Evolutionary conservation across 306 rosid species (phyloP).

Genomic region (Erythrophleum fordii): DNA sequence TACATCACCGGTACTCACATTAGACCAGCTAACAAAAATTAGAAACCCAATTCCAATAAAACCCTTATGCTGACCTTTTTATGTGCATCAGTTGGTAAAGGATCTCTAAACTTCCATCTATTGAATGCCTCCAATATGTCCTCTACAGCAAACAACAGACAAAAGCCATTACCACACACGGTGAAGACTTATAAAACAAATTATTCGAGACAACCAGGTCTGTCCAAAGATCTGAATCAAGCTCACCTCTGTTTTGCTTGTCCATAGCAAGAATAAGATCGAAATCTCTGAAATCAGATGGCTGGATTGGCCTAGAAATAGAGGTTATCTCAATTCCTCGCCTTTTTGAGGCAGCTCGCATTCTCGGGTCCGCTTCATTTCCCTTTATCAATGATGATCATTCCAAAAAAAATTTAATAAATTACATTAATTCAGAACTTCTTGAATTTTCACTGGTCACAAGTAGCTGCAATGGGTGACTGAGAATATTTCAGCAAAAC

Average conservation of each 20-base stretch:
- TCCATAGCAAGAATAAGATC: conserved; percentile 97
- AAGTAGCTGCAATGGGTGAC: neutral
- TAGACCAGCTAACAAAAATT: conserved; percentile 5
- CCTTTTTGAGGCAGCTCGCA: conserved; percentile 85
- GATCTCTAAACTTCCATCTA: conserved; percentile 66
- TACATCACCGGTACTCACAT: conserved; percentile 38
- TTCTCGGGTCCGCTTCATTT: conserved; percentile 87
- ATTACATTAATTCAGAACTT: neutral
- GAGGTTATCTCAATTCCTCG: conserved; percentile 88
- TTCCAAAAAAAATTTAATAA: neutral
- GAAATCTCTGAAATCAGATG: conserved; percentile 81
- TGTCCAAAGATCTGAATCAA: conserved; percentile 18
- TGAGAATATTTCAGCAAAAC: neutral
- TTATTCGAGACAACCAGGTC: conserved; percentile 2
- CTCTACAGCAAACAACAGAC: conserved; percentile 54
- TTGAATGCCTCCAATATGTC: conserved; percentile 75
- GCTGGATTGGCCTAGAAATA: conserved; percentile 75
- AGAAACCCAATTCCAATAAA: conserved; percentile 7
- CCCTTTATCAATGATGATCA: conserved; percentile 58
- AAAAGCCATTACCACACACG: conserved; percentile 8
- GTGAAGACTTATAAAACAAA: conserved; percentile 10
- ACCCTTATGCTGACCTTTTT: conserved; percentile 57
- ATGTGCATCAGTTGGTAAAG: conserved; percentile 73
- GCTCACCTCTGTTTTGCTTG: conserved; percentile 68
- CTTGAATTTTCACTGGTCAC: neutral